Evolutionary conservation across 352 stramenopile species (phyloP).

Genomic region (Pythium coloratum): DNA sequence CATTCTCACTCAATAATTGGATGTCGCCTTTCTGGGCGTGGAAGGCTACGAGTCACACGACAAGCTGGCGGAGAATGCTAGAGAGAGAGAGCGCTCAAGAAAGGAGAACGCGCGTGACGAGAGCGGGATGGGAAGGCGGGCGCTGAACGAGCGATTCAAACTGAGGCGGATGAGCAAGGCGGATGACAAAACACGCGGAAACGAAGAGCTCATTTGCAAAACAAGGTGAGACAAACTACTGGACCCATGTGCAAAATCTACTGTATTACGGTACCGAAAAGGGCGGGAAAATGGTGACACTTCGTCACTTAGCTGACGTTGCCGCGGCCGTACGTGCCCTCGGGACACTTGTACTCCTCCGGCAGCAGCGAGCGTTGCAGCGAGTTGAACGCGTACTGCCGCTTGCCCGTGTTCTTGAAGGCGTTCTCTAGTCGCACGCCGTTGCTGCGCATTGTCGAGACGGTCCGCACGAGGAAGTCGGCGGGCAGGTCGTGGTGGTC

Average conservation of each 20-base stretch:
- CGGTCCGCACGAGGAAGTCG: constrained; percentile 52
- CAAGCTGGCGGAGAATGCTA: not conserved
- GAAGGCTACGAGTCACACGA: not conserved
- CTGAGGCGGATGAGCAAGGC: constrained; percentile 1
- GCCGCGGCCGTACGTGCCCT: constrained; percentile 78
- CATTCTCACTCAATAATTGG: constrained; percentile 29
- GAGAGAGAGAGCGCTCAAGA: not conserved
- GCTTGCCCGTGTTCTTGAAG: constrained; percentile 80
- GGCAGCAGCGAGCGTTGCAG: constrained; percentile 82
- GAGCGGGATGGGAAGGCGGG: constrained; percentile 2
- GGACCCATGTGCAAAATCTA: constrained; percentile 1
- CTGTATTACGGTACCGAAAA: not conserved
- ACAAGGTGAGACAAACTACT: constrained; percentile 1
- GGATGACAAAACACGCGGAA: constrained; percentile 10
- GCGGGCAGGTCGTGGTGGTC: constrained; percentile 68
- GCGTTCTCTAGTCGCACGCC: constrained; percentile 86
- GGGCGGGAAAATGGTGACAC: not conserved
- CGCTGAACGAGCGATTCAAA: constrained; percentile 16
- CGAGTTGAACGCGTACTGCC: constrained; percentile 85
- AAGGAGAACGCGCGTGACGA: not conserved
- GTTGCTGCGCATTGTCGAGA: constrained; percentile 82
- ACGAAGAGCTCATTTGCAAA: constrained; percentile 7
- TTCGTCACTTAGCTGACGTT: constrained; percentile 57
- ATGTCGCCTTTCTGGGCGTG: not conserved
- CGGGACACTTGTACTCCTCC: constrained; percentile 83